Conservation (phyloP, 257 asterid genomes). For the Capsicum rhomboideum region DNA sequence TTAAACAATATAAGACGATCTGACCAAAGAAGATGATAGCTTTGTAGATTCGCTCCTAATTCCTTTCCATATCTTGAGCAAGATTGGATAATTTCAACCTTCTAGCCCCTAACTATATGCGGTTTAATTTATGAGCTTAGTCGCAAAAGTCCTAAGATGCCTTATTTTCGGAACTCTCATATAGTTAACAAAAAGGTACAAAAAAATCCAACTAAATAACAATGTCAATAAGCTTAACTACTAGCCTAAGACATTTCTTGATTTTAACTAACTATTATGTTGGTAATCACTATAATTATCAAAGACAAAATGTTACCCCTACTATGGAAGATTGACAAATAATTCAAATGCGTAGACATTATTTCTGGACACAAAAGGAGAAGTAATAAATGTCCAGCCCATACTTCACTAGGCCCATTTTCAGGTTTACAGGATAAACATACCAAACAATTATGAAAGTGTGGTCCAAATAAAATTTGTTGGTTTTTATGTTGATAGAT, state of each 20-base stretch:
- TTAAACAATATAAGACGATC: not conserved
- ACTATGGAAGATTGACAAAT: not conserved
- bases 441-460: not conserved
- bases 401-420: not conserved
- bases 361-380: not conserved
- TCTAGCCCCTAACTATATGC: not conserved
- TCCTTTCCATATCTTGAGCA: not conserved
- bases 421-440: not conserved
- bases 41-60: not conserved
- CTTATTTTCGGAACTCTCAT: not conserved
- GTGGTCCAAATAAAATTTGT: not conserved
- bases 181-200: not conserved
- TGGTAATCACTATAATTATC: not conserved
- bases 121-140: not conserved
- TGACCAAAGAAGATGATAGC: not conserved
- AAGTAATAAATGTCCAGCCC: not conserved
- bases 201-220: too few species aligned
- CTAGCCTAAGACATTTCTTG: not conserved
- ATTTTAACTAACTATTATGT: not conserved
- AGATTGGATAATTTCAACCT: not conserved
- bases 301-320: not conserved
- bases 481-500: not conserved
- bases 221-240: not conserved
- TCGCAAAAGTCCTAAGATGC: not conserved
- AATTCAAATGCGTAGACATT: not conserved